Evolutionary conservation across 2,329 filamentous ascomycete species (phyloP).

Genomic region (Fusarium mexicanum): DNA sequence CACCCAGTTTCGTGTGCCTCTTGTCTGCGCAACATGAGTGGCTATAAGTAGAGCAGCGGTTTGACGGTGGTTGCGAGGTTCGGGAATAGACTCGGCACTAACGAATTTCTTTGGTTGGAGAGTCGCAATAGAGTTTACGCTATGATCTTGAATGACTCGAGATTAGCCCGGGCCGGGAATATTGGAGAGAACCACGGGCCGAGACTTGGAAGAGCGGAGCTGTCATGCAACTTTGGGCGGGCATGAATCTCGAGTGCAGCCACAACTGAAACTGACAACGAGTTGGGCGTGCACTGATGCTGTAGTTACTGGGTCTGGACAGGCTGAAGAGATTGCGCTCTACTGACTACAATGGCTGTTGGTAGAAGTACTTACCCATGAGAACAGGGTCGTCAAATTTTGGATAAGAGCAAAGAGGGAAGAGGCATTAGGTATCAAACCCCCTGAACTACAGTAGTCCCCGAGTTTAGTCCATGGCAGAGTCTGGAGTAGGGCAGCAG

Average conservation of each 20-base stretch:
- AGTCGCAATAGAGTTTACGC: not conserved
- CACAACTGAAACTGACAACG: too few species aligned
- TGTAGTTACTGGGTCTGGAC: too few species aligned
- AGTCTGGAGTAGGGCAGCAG: not conserved
- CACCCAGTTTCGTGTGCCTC: not conserved
- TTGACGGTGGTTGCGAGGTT: not conserved
- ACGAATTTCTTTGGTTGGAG: rapidly evolving
- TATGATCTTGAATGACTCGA: rapidly evolving
- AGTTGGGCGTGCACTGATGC: rapidly evolving
- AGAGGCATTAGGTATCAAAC: too few species aligned
- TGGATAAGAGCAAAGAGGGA: too few species aligned
- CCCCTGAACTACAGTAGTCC: not conserved
- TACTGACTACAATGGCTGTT: too few species aligned
- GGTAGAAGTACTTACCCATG: too few species aligned
- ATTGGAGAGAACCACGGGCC: too few species aligned
- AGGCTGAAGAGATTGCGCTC: too few species aligned
- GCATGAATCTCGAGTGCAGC: not conserved
- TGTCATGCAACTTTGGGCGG: not conserved
- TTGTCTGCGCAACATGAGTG: not conserved
- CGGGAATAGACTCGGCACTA: not conserved
- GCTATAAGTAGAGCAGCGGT: rapidly evolving
- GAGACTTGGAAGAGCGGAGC: not conserved
- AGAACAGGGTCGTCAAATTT: too few species aligned
- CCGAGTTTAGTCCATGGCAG: rapidly evolving
- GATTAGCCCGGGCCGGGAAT: too few species aligned